A percentile compares a stretch with the other conserved stretches of the same genome.
phyloP scores from a whole-genome alignment of 1,139 yeast genomes.

The Geotrichum citri-aurantii region DNA sequence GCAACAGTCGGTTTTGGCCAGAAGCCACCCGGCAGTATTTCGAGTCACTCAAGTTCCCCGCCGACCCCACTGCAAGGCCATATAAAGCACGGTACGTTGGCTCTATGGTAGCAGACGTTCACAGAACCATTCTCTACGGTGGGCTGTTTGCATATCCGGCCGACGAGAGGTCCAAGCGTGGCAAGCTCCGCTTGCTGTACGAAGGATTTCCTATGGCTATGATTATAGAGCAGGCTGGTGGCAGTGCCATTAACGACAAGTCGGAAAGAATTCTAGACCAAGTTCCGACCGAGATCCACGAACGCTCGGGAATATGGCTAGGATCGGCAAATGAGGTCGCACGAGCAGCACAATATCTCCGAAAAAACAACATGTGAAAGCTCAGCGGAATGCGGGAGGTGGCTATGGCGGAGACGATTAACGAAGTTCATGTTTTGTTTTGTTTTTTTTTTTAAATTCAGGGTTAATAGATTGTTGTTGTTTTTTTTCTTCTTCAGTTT shows the following conservation, averaged over 20 bases:
- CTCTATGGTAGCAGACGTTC: constrained; percentile 98
- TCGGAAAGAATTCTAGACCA: constrained; percentile 86
- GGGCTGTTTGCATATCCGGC: constrained; percentile 94
- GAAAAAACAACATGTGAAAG: not conserved
- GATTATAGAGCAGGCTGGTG: constrained; percentile 94
- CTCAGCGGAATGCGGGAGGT: not conserved
- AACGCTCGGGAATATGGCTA: constrained; percentile 87
- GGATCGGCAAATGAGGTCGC: constrained; percentile 46
- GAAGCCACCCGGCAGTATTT: constrained; percentile 62
- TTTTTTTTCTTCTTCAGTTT: not conserved
- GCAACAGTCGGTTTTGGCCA: constrained; percentile 84
- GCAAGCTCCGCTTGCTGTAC: constrained; percentile 82
- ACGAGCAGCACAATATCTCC: not conserved
- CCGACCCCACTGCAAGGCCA: constrained; percentile 61
- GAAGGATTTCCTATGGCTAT: constrained; percentile 99
- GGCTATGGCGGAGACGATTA: not conserved
- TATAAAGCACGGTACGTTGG: constrained; percentile 93
- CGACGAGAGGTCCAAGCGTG: constrained; percentile 79
- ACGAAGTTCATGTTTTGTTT: not conserved
- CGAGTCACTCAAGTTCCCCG: constrained; percentile 65
- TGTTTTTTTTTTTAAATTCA: not conserved
- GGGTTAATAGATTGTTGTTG: not conserved
- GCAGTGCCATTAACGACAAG: constrained; percentile 80
- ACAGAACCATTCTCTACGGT: constrained; percentile 90
- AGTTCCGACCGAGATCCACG: constrained; percentile 84